Evolutionary conservation across 306 rosid genomes (phyloP).

Genomic region (Oemleria cerasiformis): DNA sequence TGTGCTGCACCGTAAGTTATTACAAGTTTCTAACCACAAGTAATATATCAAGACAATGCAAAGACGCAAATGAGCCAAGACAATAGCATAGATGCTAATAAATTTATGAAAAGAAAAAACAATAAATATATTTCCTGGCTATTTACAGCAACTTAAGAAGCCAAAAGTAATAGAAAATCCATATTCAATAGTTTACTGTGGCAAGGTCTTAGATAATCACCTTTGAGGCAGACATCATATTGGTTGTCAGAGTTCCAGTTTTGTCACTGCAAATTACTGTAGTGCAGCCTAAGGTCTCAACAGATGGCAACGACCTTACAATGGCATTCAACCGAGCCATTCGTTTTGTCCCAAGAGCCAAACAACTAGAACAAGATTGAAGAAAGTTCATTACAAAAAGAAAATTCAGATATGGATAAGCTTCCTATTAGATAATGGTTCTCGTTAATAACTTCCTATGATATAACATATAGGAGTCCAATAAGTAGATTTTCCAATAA

Average conservation of each 20-base stretch:
- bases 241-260: constrained; percentile 96
- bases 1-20: not conserved
- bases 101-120: not conserved
- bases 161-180: not conserved
- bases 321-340: constrained; percentile 97
- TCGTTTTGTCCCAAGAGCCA: constrained; percentile 97
- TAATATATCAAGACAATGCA: not conserved
- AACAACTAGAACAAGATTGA: constrained; percentile 53
- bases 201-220: constrained; percentile 33
- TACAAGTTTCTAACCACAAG: not conserved
- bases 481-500: not conserved
- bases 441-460: not conserved
- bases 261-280: constrained; percentile 98
- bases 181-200: constrained; percentile 7
- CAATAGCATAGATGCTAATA: not conserved
- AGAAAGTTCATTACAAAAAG: constrained; percentile 7
- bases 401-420: constrained; percentile 1
- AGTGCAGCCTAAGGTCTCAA: constrained; percentile 97
- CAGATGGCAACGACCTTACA: constrained; percentile 91
- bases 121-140: not conserved
- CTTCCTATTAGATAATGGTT: constrained; percentile 3
- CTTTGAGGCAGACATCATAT: constrained; percentile 96
- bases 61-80: not conserved
- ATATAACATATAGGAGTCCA: not conserved
- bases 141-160: not conserved